A percentile compares a stretch with the other conserved stretches of the same genome.
Conservation (phyloP, 2,329 filamentous ascomycete genomes). For the Orbilia ellipsospora region DNA sequence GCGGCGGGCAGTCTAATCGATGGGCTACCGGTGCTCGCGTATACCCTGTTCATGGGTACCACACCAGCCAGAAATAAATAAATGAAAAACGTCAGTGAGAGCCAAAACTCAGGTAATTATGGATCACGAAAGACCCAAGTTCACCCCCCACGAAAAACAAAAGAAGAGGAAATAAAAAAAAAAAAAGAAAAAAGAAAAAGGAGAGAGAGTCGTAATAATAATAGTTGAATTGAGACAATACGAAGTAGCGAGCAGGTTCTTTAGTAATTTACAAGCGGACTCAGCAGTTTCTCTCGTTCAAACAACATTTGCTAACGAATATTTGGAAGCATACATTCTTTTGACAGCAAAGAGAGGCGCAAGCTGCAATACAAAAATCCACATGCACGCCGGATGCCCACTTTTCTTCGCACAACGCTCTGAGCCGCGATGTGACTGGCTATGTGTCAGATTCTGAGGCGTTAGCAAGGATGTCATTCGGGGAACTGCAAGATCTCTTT, state of each 20-base stretch:
- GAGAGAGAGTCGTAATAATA: constrained; percentile 1
- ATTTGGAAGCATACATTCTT: no score
- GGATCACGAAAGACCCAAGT: constrained; percentile 40
- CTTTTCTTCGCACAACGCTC: constrained; percentile 51
- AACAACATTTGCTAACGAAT: no score
- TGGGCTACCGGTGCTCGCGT: constrained; percentile 42
- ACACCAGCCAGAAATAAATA: constrained; percentile 36
- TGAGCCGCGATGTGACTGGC: constrained; percentile 52
- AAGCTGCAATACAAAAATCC: constrained; percentile 19
- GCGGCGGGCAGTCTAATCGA: constrained; percentile 29
- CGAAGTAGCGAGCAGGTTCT: constrained; percentile 15
- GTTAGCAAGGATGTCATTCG: constrained; percentile 52
- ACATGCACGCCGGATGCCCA: constrained; percentile 31
- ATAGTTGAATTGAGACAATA: constrained; percentile 1
- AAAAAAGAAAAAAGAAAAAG: neutral
- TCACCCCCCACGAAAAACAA: constrained; percentile 25
- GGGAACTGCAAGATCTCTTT: constrained; percentile 49
- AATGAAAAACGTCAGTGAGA: constrained; percentile 37
- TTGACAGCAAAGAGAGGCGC: constrained; percentile 25
- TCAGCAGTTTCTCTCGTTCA: neutral
- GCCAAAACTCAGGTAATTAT: constrained; percentile 41
- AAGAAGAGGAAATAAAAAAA: neutral
- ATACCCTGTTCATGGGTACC: constrained; percentile 44
- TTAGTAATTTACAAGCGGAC: constrained; percentile 39
- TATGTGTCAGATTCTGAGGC: constrained; percentile 55